Evolutionary conservation across 2,329 filamentous ascomycete species (phyloP), one percentile per base, ranked within the genome.

Genomic region (Periconia sp.): DNA sequence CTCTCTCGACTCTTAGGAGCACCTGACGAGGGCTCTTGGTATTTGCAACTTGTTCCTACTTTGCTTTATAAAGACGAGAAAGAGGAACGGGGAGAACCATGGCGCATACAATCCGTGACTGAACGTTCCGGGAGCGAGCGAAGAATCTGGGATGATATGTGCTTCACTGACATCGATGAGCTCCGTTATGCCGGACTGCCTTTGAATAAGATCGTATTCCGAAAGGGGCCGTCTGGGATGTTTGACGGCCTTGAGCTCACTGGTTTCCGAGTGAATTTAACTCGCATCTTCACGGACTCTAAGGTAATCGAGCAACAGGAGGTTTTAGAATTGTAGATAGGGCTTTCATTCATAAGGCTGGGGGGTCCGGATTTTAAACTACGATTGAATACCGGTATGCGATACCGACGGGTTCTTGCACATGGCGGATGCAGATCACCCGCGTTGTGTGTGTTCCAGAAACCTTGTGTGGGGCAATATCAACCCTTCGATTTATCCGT

Each of bases 121-220:
- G 50, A 63, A 40, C 50, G 52, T 5, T 29, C 12, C 12, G 38
- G 47, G 7, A 38, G 28, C 3, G 36, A 48, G 13, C 36, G 35
- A 11, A 41, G 40, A 8, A 37, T 67, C 4, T 65, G 57, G 63
- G 63, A 71, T 38, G 69, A 73, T 6, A 71, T 68, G 30, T 74
- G 71, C 39, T 26, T 59, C 3, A 57, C 55, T 0, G 54, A 72
- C 43, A 48, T 69, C 4, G 67, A 71, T 15, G 45, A 43, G 3
- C 26, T 54, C 2, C 52, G 54, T 15, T 73, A 73, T 48, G 70
- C 54, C 3, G 63, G 58, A 2, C 39, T 61, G 12, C 61, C 65
- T 0, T 24, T 71, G 9, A 70, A 69, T 18, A 68, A 70, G 36
- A 17, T 65, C 4, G 59, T 69, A 0, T 70, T 74, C 35, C 72